These are phyloP conservation scores for Neurospora crassa DNA, from an alignment of 2,329 filamentous ascomycete species.

Conservation along the genomic window DNA sequence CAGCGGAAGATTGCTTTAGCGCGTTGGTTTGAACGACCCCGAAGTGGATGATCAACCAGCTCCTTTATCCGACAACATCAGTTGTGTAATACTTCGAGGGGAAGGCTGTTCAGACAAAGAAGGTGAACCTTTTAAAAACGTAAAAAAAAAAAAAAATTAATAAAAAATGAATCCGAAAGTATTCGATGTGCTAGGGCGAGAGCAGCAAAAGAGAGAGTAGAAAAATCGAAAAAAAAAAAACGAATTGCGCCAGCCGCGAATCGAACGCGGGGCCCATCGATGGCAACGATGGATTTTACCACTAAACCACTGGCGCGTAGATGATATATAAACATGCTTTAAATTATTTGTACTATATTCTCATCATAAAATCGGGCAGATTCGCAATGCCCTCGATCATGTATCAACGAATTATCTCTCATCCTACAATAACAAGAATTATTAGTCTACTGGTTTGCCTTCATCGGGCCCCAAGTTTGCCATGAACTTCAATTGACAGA, in stretches of 20 bases:
- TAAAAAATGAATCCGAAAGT: background rate
- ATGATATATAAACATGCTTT: too few relatives aligned
- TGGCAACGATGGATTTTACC: slow-evolving; percentile 46
- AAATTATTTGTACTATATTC: too few relatives aligned
- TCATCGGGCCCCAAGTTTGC: background rate
- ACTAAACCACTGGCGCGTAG: slow-evolving; percentile 34
- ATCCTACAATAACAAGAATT: background rate
- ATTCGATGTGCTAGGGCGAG: background rate
- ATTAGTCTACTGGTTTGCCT: background rate
- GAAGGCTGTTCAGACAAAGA: background rate
- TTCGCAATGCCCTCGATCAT: background rate
- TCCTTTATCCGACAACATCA: background rate
- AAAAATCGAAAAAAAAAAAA: background rate
- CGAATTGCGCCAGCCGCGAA: slow-evolving; percentile 17
- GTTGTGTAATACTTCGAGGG: background rate
- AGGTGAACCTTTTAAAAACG: background rate
- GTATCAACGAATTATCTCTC: background rate
- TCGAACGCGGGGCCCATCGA: slow-evolving; percentile 32
- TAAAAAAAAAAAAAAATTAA: background rate
- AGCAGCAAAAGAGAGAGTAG: background rate
- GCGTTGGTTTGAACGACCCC: background rate
- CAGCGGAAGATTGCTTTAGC: background rate
- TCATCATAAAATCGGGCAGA: background rate
- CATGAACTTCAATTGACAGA: background rate
- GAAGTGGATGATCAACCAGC: background rate